Percentiles rank a stretch among this genome's conserved stretches.
These are phyloP conservation scores for Thalassiosira hispida DNA, from an alignment of 352 stramenopile species.

Conservation along the genomic window DNA sequence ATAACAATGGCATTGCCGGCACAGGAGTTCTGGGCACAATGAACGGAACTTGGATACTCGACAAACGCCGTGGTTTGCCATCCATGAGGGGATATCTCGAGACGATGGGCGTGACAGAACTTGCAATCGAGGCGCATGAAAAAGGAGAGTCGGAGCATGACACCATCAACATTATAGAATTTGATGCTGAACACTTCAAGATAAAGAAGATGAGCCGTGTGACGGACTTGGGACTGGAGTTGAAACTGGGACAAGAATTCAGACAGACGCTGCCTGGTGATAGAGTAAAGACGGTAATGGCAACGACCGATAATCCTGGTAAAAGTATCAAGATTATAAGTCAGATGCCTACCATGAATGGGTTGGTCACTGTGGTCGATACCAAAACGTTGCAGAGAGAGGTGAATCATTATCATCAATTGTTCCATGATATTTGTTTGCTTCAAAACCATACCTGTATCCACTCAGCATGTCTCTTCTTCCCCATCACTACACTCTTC, in stretches of 20 bases:
- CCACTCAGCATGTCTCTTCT: no score
- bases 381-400: constrained; percentile 60
- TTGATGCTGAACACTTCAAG: constrained; percentile 52
- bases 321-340: constrained; percentile 67
- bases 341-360: constrained; percentile 80
- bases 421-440: no score
- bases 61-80: constrained; percentile 67
- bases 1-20: neutral
- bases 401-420: no score
- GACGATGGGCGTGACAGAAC: constrained; percentile 73
- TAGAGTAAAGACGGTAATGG: constrained; percentile 72
- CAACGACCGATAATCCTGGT: constrained; percentile 62
- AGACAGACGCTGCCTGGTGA: constrained; percentile 62
- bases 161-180: constrained; percentile 74
- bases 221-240: constrained; percentile 74
- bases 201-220: constrained; percentile 79
- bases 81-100: constrained; percentile 79
- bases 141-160: constrained; percentile 79
- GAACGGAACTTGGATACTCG: constrained; percentile 77
- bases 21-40: constrained; percentile 37
- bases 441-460: no score
- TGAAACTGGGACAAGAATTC: constrained; percentile 64
- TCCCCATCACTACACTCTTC: no score
- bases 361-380: constrained; percentile 73
- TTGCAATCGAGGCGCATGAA: constrained; percentile 82